A percentile compares a stretch with the other conserved stretches of the same genome.
These are phyloP conservation scores for Emmonsia crescens DNA, from an alignment of 2,329 filamentous ascomycete species.

Conservation along the genomic window DNA sequence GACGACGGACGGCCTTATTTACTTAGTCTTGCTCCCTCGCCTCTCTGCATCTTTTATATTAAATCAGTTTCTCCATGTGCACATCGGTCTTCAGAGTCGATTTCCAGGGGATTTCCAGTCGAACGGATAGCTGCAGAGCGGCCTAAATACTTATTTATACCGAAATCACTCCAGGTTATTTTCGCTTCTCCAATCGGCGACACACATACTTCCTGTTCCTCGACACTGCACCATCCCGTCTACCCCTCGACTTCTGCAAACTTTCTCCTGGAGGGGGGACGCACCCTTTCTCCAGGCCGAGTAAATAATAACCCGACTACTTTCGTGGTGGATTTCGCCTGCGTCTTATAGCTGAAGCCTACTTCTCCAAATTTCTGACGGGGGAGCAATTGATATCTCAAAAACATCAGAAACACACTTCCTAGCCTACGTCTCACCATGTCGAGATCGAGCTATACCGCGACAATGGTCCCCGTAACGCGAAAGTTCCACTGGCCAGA, in stretches of 20 bases:
- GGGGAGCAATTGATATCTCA: background rate
- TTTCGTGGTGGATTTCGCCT: background rate
- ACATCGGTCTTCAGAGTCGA: background rate
- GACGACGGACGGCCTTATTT: background rate
- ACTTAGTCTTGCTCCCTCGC: background rate
- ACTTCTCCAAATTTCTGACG: background rate
- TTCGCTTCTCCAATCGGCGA: background rate
- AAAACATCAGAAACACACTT: background rate
- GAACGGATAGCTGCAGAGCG: conserved; percentile 3
- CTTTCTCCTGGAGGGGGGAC: background rate
- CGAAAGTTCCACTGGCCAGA: conserved; percentile 54
- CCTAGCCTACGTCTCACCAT: background rate
- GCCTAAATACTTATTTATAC: conserved; percentile 5
- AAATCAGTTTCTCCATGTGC: background rate
- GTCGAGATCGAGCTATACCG: background rate
- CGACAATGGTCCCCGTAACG: background rate
- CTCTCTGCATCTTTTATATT: background rate
- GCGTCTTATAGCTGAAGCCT: background rate
- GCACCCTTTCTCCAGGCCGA: background rate
- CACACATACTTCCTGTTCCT: background rate
- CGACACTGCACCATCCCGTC: background rate
- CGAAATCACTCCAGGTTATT: background rate
- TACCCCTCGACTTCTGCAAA: background rate
- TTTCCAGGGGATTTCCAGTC: background rate
- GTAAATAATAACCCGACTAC: background rate